These are phyloP conservation scores for Colletotrichum theobromicola DNA, from an alignment of 2,329 filamentous ascomycete species.

Conservation along the genomic window DNA sequence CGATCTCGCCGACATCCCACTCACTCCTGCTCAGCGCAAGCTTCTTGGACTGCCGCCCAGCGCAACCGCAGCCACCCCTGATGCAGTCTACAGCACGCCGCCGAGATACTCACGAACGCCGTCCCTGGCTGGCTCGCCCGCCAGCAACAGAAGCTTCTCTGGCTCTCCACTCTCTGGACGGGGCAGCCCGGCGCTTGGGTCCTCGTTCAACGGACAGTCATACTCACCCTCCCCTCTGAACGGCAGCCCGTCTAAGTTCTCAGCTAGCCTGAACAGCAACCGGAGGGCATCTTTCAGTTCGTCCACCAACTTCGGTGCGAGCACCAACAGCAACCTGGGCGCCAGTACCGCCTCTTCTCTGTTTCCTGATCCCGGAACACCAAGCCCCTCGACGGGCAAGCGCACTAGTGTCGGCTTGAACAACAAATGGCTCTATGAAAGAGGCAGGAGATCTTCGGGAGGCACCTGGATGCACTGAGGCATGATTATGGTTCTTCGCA, in stretches of 20 bases:
- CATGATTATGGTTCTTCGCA: neutral
- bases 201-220: conserved; percentile 49
- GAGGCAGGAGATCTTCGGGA: conserved; percentile 63
- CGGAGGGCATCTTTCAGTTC: conserved; percentile 68
- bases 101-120: conserved; percentile 84
- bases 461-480: conserved; percentile 17
- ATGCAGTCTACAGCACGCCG: conserved; percentile 77
- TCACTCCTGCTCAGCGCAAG: conserved; percentile 87
- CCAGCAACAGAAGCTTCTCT: conserved; percentile 60
- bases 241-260: conserved; percentile 67
- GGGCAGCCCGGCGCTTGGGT: conserved; percentile 51
- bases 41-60: conserved; percentile 81
- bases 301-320: conserved; percentile 55
- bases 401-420: conserved; percentile 80
- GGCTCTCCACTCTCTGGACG: conserved; percentile 64
- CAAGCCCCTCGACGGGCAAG: conserved; percentile 71
- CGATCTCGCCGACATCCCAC: conserved; percentile 83
- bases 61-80: conserved; percentile 66
- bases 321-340: conserved; percentile 42
- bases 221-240: conserved; percentile 45
- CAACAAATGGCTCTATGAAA: conserved; percentile 95
- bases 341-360: conserved; percentile 44
- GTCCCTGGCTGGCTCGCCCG: conserved; percentile 66
- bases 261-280: conserved; percentile 50
- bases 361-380: conserved; percentile 68